phyloP scores from a whole-genome alignment of 345 rosid genomes.

The Gossypium sturtianum region DNA sequence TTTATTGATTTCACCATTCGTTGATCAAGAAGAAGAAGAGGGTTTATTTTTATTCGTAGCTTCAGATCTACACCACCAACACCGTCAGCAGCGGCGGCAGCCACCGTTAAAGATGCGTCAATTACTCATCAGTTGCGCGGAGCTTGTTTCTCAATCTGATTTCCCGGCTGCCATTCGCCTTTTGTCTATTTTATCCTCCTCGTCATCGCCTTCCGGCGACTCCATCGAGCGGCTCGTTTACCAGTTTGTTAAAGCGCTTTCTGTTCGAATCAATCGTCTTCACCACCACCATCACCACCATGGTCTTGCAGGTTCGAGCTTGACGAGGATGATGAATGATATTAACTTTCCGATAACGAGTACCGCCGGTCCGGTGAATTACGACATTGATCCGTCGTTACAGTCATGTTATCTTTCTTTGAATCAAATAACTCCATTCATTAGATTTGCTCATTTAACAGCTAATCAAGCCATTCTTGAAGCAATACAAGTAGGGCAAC shows the following conservation, averaged over 20 bases:
- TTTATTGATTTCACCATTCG: constrained; percentile 28
- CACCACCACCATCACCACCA: not conserved
- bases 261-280: constrained; percentile 50
- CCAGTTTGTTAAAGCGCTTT: constrained; percentile 76
- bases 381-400: constrained; percentile 11
- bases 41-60: constrained; percentile 13
- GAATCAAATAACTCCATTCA: constrained; percentile 84
- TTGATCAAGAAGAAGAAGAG: constrained; percentile 30
- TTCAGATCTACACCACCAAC: constrained; percentile 36
- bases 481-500: constrained; percentile 50
- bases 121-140: constrained; percentile 62
- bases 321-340: constrained; percentile 16
- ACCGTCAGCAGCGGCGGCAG: constrained; percentile 3
- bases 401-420: constrained; percentile 78
- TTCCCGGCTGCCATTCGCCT: constrained; percentile 69
- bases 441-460: constrained; percentile 80
- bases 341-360: not conserved
- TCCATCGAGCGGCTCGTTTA: constrained; percentile 65
- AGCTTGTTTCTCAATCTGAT: constrained; percentile 61
- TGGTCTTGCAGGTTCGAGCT: not conserved
- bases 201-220: constrained; percentile 76
- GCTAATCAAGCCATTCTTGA: constrained; percentile 95
- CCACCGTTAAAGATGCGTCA: constrained; percentile 47
- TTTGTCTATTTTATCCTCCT: constrained; percentile 36
- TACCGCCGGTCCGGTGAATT: not conserved